Evolutionary conservation across 192 early-diverging fungal species (phyloP), one percentile per base, ranked within the genome.

Genomic region (Dissophora ornata): DNA sequence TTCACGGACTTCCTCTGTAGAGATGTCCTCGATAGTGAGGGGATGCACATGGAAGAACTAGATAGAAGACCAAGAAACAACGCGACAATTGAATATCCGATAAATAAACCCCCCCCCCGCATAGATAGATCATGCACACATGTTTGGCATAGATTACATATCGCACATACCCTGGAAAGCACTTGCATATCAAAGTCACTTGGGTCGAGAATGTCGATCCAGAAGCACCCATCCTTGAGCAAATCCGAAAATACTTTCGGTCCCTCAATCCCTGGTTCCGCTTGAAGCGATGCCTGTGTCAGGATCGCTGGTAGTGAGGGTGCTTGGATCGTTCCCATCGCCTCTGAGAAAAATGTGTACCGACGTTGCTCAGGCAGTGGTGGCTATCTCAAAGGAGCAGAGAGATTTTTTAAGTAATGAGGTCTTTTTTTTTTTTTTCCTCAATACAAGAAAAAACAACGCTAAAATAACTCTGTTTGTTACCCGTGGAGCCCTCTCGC

Each of bases 1-100:
- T 82, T 99, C 98, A 16, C 97, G 85, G n/a, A 89, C 87, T 57
- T 95, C 92, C 32, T 94, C 89, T 19, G 88, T 91, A 34, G 85
- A 71, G 51, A 99, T 97, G 67, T 99, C 98, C 83, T 99, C 95
- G 19, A 85, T 64, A 1, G 92, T 93, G 30, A 94, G 80, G 15
- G 93, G 92, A 78, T 95, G 93, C 28, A 94, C 83, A 42, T 82
- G 83, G 71, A 95, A 90, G 24, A 89, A 65, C 60, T 90, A 66
- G 40, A 36, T 16, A 29, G 24, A 32, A 19, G 64, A 11, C 18
- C 55, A 58, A 15, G 40, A 55, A 22, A 56, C 26, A n/a, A 47
- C 30, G 32, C 18, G 4, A 22, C 36, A 3, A n/a, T 46, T 46
- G 15, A 12, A 45, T 24, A 45, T 28, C 10, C 16, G 18, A 34